Evolutionary conservation across 2,329 filamentous ascomycete genomes (phyloP).

Genomic region (Aspergillus fischeri): DNA sequence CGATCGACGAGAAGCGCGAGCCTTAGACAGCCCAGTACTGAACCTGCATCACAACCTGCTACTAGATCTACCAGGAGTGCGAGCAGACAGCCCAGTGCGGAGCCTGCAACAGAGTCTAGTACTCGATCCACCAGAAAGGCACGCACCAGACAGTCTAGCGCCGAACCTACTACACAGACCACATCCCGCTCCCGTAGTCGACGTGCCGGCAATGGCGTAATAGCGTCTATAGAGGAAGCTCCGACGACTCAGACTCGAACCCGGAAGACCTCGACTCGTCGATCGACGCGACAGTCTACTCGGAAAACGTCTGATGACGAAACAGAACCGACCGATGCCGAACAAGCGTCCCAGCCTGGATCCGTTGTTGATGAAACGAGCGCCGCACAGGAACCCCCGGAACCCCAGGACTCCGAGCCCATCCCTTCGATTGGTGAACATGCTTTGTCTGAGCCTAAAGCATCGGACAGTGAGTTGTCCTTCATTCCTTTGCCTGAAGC

Average conservation of each 20-base stretch:
- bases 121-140: neutral
- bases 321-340: neutral
- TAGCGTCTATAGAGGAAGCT: slow-evolving; percentile 5
- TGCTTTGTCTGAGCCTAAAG: neutral
- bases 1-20: slow-evolving; percentile 12
- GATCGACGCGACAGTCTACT: slow-evolving; percentile 12
- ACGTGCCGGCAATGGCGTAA: slow-evolving; percentile 12
- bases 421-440: neutral
- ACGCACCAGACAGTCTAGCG: neutral
- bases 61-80: neutral
- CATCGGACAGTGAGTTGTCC: neutral
- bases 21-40: slow-evolving; percentile 7
- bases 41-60: slow-evolving; percentile 8
- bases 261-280: slow-evolving; percentile 3
- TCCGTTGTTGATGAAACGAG: neutral
- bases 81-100: neutral
- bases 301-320: slow-evolving; percentile 6
- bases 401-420: neutral
- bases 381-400: neutral
- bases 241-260: slow-evolving; percentile 10
- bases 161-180: neutral
- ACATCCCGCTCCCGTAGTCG: slow-evolving; percentile 12
- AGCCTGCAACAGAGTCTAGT: neutral
- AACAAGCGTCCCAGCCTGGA: neutral
- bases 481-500: neutral